Conservation (phyloP, 2,329 filamentous ascomycete species). For the Bisporella sp. region DNA sequence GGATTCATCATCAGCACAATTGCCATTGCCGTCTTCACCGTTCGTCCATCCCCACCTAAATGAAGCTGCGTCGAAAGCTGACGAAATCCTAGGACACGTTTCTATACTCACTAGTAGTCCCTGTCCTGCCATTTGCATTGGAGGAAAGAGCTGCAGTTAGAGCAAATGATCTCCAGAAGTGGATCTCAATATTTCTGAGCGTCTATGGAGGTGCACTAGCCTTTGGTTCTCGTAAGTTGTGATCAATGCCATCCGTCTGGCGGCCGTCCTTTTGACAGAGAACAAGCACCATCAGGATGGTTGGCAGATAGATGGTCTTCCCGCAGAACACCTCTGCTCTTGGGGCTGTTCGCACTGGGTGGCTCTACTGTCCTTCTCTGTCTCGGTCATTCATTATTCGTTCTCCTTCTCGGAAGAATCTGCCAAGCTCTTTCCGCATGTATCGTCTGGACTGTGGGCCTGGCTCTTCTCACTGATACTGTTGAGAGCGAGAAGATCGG, state of each 20-base stretch:
- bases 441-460: slow-evolving; percentile 67
- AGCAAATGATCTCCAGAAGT: slow-evolving; percentile 50
- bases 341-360: slow-evolving; percentile 41
- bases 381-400: slow-evolving; percentile 50
- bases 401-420: slow-evolving; percentile 56
- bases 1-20: slow-evolving; percentile 19
- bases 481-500: slow-evolving; percentile 36
- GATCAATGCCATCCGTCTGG: too few relatives aligned
- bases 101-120: slow-evolving; percentile 57
- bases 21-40: slow-evolving; percentile 20
- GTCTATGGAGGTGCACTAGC: slow-evolving; percentile 64
- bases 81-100: slow-evolving; percentile 43
- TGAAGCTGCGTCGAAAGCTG: not conserved
- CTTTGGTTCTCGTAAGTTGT: slow-evolving; percentile 32
- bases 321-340: slow-evolving; percentile 53
- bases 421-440: slow-evolving; percentile 64
- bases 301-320: slow-evolving; percentile 56
- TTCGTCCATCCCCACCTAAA: slow-evolving; percentile 2
- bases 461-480: slow-evolving; percentile 65
- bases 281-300: slow-evolving; percentile 37
- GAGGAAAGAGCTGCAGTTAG: slow-evolving; percentile 45
- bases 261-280: too few relatives aligned
- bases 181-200: slow-evolving; percentile 66
- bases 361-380: slow-evolving; percentile 61
- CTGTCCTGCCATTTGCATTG: slow-evolving; percentile 64